A percentile compares a stretch with the other conserved stretches of the same genome.
Evolutionary conservation across 257 asterid genomes (phyloP).

Genomic region (Solanum medicagineum): DNA sequence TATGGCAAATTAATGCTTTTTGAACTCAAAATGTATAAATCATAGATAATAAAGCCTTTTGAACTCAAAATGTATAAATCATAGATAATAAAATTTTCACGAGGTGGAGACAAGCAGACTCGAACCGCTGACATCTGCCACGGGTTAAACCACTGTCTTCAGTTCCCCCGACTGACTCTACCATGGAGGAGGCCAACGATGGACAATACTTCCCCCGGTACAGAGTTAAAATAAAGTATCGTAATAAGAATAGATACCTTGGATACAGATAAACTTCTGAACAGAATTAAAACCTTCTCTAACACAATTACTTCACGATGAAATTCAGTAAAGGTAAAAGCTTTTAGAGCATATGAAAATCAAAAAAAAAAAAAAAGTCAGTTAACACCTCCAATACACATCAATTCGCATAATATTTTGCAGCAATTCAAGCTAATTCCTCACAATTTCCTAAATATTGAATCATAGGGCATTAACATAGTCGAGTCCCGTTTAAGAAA

Average conservation of each 20-base stretch:
- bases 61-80: background rate
- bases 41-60: background rate
- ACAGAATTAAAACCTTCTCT: background rate
- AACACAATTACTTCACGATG: background rate
- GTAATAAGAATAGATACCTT: too few relatives aligned
- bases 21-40: background rate
- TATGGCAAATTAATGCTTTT: background rate
- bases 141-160: too few relatives aligned
- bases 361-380: background rate
- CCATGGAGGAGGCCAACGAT: too few relatives aligned
- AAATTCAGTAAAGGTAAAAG: background rate
- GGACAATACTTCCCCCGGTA: too few relatives aligned
- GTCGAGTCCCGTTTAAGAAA: background rate
- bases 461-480: background rate
- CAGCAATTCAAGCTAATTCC: background rate
- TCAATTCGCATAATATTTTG: background rate
- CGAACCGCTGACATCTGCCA: too few relatives aligned
- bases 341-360: background rate
- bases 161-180: too few relatives aligned
- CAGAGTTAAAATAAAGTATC: too few relatives aligned
- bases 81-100: too few relatives aligned
- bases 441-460: background rate
- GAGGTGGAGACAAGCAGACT: too few relatives aligned
- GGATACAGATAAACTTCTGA: too few relatives aligned
- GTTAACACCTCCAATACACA: background rate